Evolutionary conservation across 2,329 filamentous ascomycete genomes (phyloP), one percentile per base, ranked within the genome.

Genomic region (Fusarium decemcellulare): DNA sequence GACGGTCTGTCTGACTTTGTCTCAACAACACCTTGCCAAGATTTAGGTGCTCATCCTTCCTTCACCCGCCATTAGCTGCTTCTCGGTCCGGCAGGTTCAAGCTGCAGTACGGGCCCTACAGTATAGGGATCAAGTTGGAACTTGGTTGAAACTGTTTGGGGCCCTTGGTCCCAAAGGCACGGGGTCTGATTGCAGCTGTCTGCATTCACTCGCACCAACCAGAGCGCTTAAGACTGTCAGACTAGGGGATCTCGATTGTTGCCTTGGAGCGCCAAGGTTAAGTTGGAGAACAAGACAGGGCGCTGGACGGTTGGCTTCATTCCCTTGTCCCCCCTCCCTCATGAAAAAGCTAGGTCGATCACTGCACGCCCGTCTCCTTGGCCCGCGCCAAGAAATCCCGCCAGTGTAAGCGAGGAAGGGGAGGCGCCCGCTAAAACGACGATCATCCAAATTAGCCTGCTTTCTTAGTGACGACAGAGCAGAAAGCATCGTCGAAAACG

Each of bases 401-500:
- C 72, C 68, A 73, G 55, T 70, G 70, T 71, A 74, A 73, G 72
- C 72, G 72, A 74, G 72, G 72, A 72, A 74, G 69, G 72, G 71
- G 69, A 74, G 71, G 70, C 70, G 73, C 68, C 72, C 70, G 73
- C 73, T 75, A 75, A 71, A 63, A 65, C 73, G 73, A 68, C 72
- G 73, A 75, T 75, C 73, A 74, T 73, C 30, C 65, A 69, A 67
- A 72, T 73, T 75, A 75, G 73, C 72, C 70, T 72, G 68, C 67
- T 71, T 65, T 60, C 55, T 65, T 58, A 64, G 53, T 74, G 63
- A 73, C 65, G 68, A 69, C 54, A 70, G 60, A 61, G 51, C 54
- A 61, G 60, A 65, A 59, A 42, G 59, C 46, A 64, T 65, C 44
- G 52, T 59, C 43, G 42, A 56, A 52, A 39, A 59, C 37, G 12